A percentile compares a stretch with the other conserved stretches of the same genome.
These are phyloP conservation scores for Fragaria iinumae DNA, from an alignment of 306 rosid species.

Conservation along the genomic window DNA sequence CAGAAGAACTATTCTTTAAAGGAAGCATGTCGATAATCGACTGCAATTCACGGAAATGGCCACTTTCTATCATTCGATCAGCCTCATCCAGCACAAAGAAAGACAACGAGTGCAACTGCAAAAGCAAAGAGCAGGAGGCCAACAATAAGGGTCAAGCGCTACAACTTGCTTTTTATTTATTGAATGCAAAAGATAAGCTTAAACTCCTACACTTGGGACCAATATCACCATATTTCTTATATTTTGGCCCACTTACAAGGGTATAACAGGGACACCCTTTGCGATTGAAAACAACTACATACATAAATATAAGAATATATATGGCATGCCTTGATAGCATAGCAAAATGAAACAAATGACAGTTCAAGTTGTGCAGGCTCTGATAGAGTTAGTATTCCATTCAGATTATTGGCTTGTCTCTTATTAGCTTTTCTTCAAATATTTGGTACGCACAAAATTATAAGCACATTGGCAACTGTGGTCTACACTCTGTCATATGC, in stretches of 20 bases:
- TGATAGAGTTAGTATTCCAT: neutral
- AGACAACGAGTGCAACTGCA: conserved; percentile 88
- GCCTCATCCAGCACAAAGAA: conserved; percentile 98
- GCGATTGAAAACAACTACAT: neutral
- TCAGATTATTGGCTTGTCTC: neutral
- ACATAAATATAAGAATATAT: neutral
- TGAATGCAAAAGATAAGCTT: neutral
- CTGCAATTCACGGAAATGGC: conserved; percentile 89
- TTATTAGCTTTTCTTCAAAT: neutral
- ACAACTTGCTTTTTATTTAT: neutral
- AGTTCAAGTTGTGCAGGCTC: neutral
- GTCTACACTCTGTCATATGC: neutral
- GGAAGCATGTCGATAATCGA: conserved; percentile 96
- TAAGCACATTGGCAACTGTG: neutral
- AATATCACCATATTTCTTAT: neutral
- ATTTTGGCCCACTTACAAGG: neutral
- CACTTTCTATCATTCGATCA: conserved; percentile 90
- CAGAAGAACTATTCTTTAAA: conserved; percentile 39
- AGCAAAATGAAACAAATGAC: neutral
- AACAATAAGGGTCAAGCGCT: conserved; percentile 16
- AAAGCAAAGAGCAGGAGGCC: conserved; percentile 29
- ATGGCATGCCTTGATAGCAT: neutral
- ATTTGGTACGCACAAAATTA: neutral
- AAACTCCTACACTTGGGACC: neutral
- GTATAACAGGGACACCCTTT: neutral